Evolutionary conservation across 1,284 basidiomycete species (phyloP), one percentile per base, ranked within the genome.

Genomic region (Sanguinoderma infundibulare): DNA sequence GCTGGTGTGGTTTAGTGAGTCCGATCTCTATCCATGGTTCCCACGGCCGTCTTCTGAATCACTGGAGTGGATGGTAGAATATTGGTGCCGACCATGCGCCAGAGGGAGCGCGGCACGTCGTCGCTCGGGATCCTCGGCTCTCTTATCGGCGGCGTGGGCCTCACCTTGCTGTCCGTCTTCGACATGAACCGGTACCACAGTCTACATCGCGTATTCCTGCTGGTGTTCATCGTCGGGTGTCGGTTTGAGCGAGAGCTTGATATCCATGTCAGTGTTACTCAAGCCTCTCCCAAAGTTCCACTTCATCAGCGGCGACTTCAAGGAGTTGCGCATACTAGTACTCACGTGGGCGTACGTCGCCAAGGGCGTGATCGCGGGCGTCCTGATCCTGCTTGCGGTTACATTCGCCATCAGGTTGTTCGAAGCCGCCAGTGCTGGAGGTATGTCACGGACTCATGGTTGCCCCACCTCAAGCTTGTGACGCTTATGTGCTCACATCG

Each of bases 1-100:
- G 0, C 78, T 85, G 61, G 79, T 90, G 34, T 91, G 90, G 90
- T 88, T 85, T 65, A 77, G 85, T 86, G 64, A 60, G 81, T 75
- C 17, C 42, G 42, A 26, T 52, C 30, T 42, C 6, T 34, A n/a
- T 10, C 15, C 14, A 9, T 53, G 22, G 22, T 30, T 12, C 20
- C 12, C 10, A 22, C 32, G 32, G 32, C 22, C 26, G 10, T n/a
- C n/a, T 12, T 12, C 32, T 57, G 57, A 61, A 24, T 47, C 17
- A 8, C n/a, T 17, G 30, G 22, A 7, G 36, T 24, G 38, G 28
- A 6, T 58, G 87, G 90, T n/a, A n/a, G n/a, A n/a, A n/a, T n/a
- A 53, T 77, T 92, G 22, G 70, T 86, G 46, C 81, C 87, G 0
- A 79, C 83, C 53, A 82, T 87, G 82, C 82, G 83, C 35, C 79